Conservation (phyloP, 2,329 filamentous ascomycete species). For the Myotisia sp. region DNA sequence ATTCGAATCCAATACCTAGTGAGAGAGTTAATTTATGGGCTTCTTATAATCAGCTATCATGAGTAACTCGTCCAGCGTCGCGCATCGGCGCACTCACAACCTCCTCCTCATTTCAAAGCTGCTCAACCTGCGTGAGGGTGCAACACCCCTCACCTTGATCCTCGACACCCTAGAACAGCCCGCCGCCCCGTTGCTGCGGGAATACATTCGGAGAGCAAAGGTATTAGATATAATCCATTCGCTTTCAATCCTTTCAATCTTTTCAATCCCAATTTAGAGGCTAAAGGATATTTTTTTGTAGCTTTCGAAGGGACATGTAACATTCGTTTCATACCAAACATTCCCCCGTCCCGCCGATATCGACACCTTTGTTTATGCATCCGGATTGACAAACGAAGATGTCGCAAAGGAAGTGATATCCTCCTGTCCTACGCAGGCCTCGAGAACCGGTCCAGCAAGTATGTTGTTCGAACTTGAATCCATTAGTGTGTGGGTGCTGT, state of each 20-base stretch:
- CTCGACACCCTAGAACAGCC: constrained; percentile 77
- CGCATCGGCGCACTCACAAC: constrained; percentile 68
- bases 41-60: no score
- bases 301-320: constrained; percentile 49
- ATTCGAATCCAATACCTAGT: no score
- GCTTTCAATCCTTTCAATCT: neutral
- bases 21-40: no score
- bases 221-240: constrained; percentile 31
- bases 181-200: constrained; percentile 52
- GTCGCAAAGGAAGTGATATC: constrained; percentile 48
- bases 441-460: no score
- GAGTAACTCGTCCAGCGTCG: no score
- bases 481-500: no score
- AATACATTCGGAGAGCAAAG: constrained; percentile 63
- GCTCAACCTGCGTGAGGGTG: constrained; percentile 60
- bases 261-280: no score
- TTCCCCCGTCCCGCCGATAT: constrained; percentile 48
- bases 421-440: constrained; percentile 13
- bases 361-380: constrained; percentile 53
- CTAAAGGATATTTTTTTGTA: constrained; percentile 9
- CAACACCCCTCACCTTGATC: constrained; percentile 74
- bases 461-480: no score
- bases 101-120: constrained; percentile 70
- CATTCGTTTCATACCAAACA: constrained; percentile 68
- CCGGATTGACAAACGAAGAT: constrained; percentile 42